phyloP scores from a whole-genome alignment of 441 rosid species.

The Aquilaria agallochum region DNA sequence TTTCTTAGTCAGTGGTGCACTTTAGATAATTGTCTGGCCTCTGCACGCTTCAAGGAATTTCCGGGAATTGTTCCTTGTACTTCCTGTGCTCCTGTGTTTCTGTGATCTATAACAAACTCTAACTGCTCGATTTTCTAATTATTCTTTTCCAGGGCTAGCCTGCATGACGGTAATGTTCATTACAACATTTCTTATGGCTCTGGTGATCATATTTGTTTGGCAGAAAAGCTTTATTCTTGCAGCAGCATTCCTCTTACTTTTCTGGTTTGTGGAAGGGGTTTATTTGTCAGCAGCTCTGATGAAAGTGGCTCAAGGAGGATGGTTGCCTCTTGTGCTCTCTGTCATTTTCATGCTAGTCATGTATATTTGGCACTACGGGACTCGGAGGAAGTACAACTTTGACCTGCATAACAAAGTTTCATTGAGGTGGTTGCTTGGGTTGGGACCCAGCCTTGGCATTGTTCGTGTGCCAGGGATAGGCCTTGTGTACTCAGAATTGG shows the following conservation, averaged over 20 bases:
- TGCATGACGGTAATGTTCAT: constrained; percentile 27
- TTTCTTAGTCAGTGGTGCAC: too few species aligned
- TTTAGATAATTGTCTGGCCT: background rate
- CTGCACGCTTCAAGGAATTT: background rate
- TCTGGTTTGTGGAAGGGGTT: constrained; percentile 19
- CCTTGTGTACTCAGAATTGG: constrained; percentile 20
- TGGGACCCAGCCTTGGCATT: constrained; percentile 20
- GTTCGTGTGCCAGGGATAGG: constrained; percentile 25
- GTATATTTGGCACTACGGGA: constrained; percentile 26
- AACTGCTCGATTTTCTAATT: background rate
- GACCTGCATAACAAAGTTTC: constrained; percentile 23
- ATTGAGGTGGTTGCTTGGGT: constrained; percentile 12
- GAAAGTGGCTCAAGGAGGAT: constrained; percentile 25
- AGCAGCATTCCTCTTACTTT: constrained; percentile 13
- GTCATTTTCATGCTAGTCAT: constrained; percentile 13
- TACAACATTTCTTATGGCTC: constrained; percentile 26
- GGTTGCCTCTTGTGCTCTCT: constrained; percentile 24
- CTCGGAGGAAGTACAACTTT: constrained; percentile 10
- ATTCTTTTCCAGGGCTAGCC: constrained; percentile 21
- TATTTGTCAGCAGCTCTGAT: constrained; percentile 21
- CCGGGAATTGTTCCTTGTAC: background rate
- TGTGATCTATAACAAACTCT: background rate
- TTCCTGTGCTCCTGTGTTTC: background rate
- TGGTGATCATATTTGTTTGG: constrained; percentile 22
- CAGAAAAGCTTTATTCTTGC: constrained; percentile 13